These are phyloP conservation scores for Cruciata laevipes DNA, from an alignment of 257 asterid genomes.

Conservation along the genomic window DNA sequence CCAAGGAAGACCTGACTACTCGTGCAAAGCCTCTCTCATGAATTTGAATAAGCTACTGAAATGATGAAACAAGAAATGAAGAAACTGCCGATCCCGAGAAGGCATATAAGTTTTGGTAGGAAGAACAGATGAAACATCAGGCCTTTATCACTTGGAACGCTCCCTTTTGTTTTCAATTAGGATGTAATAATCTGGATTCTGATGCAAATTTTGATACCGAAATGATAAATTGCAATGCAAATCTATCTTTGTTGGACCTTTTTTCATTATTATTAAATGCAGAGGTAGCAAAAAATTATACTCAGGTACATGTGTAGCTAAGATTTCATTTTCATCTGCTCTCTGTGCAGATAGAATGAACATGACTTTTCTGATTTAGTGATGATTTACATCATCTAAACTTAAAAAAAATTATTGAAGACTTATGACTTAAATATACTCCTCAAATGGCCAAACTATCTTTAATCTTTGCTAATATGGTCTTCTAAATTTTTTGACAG, in stretches of 20 bases:
- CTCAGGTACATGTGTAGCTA: too few relatives aligned
- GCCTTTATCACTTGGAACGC: background rate
- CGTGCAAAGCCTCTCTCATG: constrained; percentile 66
- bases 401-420: too few relatives aligned
- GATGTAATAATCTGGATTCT: background rate
- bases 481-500: too few relatives aligned
- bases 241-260: background rate
- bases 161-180: background rate
- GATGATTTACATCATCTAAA: too few relatives aligned
- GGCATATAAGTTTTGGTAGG: background rate
- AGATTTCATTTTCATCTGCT: too few relatives aligned
- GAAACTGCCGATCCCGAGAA: background rate
- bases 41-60: constrained; percentile 15
- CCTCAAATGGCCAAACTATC: too few relatives aligned
- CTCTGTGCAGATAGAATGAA: background rate
- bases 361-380: too few relatives aligned
- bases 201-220: background rate
- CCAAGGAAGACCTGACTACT: constrained; percentile 64
- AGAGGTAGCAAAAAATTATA: background rate
- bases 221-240: background rate
- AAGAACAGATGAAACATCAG: background rate
- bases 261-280: background rate
- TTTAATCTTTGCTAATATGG: too few relatives aligned
- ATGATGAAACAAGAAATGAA: background rate
- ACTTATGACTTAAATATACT: too few relatives aligned